phyloP scores from a whole-genome alignment of 108 stramenopile genomes.

The Nitzschia sp. region DNA sequence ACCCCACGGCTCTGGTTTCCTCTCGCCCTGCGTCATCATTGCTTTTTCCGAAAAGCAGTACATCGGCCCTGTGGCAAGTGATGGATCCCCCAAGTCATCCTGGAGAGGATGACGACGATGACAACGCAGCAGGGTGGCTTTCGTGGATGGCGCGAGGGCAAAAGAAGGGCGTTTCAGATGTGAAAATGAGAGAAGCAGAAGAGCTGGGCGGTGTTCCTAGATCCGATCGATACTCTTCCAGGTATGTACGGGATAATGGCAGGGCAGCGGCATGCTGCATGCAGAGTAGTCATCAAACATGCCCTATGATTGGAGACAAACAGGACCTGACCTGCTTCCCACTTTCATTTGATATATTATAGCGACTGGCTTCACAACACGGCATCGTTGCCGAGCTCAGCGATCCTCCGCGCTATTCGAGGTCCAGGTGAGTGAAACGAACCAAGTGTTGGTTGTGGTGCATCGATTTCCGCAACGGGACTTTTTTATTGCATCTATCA shows the following conservation, averaged over 20 bases:
- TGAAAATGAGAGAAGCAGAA: conserved; percentile 48
- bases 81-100: not conserved
- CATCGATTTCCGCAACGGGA: no score
- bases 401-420: conserved; percentile 76
- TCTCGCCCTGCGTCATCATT: not conserved
- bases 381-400: conserved; percentile 74
- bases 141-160: conserved; percentile 46
- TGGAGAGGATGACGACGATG: conserved; percentile 9
- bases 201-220: conserved; percentile 55
- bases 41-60: not conserved
- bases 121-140: conserved; percentile 28
- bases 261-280: no score
- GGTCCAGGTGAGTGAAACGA: no score
- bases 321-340: no score
- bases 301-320: no score
- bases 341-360: not conserved
- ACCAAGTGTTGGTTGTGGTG: no score
- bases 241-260: no score
- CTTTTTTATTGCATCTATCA: no score
- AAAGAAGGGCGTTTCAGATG: conserved; percentile 31
- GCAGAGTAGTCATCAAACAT: no score
- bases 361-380: conserved; percentile 92
- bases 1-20: not conserved
- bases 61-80: not conserved
- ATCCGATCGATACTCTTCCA: conserved; percentile 52